Conservation (phyloP, 805 yeast genomes). For the Wickerhamiella lipophila region DNA sequence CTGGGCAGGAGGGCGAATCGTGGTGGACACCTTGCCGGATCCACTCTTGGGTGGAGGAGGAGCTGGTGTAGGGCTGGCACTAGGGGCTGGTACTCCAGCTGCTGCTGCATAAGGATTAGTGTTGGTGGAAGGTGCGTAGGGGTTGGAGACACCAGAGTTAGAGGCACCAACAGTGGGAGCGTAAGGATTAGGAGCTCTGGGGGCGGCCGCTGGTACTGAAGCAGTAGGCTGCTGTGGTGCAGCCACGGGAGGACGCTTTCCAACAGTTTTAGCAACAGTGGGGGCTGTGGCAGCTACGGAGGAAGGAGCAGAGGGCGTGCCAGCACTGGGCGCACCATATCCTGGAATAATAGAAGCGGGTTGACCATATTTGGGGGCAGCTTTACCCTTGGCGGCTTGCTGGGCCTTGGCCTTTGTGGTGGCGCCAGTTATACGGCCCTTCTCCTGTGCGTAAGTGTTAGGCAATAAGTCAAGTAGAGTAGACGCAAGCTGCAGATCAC, state of each 20-base stretch:
- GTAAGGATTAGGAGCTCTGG: constrained; percentile 19
- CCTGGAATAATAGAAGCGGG: background rate
- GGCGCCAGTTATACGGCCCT: constrained; percentile 67
- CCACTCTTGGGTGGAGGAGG: constrained; percentile 15
- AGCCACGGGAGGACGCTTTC: background rate
- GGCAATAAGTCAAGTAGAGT: constrained; percentile 62
- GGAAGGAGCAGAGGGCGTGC: background rate
- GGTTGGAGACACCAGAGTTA: background rate
- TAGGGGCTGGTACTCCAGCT: constrained; percentile 12
- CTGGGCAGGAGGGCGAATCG: constrained; percentile 11
- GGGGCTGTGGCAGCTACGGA: background rate
- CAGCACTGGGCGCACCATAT: background rate
- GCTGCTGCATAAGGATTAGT: constrained; percentile 1
- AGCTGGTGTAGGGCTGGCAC: constrained; percentile 23
- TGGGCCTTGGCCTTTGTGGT: background rate
- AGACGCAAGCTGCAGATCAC: constrained; percentile 71
- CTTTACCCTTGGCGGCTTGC: background rate
- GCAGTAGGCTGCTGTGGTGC: background rate
- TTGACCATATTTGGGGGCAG: background rate
- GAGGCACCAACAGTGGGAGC: constrained; percentile 9
- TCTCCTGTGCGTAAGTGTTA: constrained; percentile 50
- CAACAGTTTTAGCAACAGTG: background rate
- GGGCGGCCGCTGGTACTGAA: constrained; percentile 7
- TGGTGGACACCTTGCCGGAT: constrained; percentile 4
- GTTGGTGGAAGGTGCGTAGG: background rate